phyloP scores from a whole-genome alignment of 495 filamentous ascomycete genomes.

The Tuber borchii region DNA sequence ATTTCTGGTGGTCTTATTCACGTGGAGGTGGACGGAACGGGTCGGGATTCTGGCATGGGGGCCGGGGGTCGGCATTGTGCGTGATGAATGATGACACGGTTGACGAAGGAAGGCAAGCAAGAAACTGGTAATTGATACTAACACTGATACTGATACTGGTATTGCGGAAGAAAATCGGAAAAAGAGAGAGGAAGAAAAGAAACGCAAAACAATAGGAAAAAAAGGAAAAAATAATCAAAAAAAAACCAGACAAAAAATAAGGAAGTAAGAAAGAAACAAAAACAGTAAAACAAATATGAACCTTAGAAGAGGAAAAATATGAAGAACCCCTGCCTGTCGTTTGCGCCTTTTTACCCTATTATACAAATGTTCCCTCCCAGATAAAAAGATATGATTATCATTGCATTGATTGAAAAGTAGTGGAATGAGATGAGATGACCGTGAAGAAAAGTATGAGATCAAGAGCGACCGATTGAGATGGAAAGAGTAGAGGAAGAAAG shows the following conservation, averaged over 20 bases:
- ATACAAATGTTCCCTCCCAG: background rate
- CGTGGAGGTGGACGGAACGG: background rate
- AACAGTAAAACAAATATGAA: slow-evolving; percentile 4
- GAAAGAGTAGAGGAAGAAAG: slow-evolving; percentile 17
- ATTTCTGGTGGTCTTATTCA: background rate
- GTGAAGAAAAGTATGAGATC: background rate
- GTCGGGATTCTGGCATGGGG: slow-evolving; percentile 1
- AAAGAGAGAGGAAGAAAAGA: background rate
- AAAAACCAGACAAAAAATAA: background rate
- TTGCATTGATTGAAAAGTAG: background rate
- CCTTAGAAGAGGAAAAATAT: background rate
- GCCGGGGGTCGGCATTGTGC: background rate
- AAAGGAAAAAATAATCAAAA: background rate
- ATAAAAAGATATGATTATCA: slow-evolving; percentile 1
- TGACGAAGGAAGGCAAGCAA: background rate
- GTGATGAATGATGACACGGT: background rate
- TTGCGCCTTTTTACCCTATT: slow-evolving; percentile 6
- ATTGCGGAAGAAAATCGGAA: too few species aligned
- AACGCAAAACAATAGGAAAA: background rate
- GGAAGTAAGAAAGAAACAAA: background rate
- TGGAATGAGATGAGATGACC: background rate
- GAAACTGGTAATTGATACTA: background rate
- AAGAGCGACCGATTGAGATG: background rate
- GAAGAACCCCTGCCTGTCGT: background rate
- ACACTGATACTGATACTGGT: background rate